Base-by-base conservation (phyloP, 805 yeast genomes). In the Wickerhamiella australiensis region DNA sequence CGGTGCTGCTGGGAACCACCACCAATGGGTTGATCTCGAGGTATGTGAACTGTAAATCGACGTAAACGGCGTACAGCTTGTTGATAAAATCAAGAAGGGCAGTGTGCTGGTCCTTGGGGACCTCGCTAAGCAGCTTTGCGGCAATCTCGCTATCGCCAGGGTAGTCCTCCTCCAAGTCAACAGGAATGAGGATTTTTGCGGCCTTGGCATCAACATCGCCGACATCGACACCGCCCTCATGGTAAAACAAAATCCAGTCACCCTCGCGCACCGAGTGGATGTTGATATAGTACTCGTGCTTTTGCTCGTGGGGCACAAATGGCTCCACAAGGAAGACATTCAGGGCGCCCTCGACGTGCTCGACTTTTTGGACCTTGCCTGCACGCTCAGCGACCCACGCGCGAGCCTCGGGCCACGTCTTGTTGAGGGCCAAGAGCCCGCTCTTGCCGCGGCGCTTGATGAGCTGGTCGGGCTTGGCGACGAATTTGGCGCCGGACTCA, bases 141-240 rank as follows among this genome's bases (percentile, higher is more conserved):
- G 58, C 57, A 43, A 69, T 60, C 18, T 57, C 59, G 26, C 55
- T 70, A 53, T 70, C 64, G 50, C 68, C 55, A 29, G 74, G 74
- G 60, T 69, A 69, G 50, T 60, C 62, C 46, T 56, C 57, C 52
- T 61, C 62, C 44, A 70, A 60, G 55, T 70, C 73, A 35, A 69
- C 71, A 18, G 74, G 72, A 49, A 69, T 66, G 54, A 68, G 57
- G 37, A 69, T 53, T 63, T 66, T 66, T 25, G 69, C 57, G 35
- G 74, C 74, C 65, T 69, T 69, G 53, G 74, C 63, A 52, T 69
- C 74, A 33, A 69, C 74, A 49, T 69, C 74, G 26, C 74, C 74
- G 25, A 69, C 74, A 49, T 69, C 74, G 38, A 69, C 74, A 55
- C 74, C 74, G 40, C 74, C 74, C 60, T 70, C 74, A 59, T 69